Evolutionary conservation across 768 basidiomycete genomes (phyloP).

Genomic region (Chalciporus pseudorubinellus): DNA sequence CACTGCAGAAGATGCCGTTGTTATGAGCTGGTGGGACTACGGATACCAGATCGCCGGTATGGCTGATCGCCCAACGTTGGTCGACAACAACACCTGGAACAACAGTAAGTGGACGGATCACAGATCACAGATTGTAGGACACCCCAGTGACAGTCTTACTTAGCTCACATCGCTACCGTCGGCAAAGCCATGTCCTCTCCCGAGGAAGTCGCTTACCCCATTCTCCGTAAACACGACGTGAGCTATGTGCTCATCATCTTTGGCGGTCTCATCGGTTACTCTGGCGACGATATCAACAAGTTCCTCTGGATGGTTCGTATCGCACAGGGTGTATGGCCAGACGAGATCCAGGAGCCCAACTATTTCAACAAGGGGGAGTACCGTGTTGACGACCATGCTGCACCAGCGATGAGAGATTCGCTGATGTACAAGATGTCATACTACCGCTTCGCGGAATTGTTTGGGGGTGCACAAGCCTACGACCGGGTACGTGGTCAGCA

Average conservation of each 20-base stretch:
- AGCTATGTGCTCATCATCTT: constrained; percentile 98
- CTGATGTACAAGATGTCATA: constrained; percentile 99
- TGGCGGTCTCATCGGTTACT: constrained; percentile 94
- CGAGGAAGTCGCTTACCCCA: constrained; percentile 96
- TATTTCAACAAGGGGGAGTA: constrained; percentile 98
- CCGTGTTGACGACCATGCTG: constrained; percentile 82
- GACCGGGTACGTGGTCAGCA: constrained; percentile 87
- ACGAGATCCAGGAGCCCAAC: constrained; percentile 92
- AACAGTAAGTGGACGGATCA: constrained; percentile 68
- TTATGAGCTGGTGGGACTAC: constrained; percentile 99
- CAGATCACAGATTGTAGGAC: background rate
- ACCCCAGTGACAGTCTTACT: constrained; percentile 7
- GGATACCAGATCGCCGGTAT: constrained; percentile 99
- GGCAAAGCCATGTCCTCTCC: constrained; percentile 96
- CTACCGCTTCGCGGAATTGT: constrained; percentile 91
- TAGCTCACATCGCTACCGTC: constrained; percentile 97
- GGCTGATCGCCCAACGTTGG: constrained; percentile 93
- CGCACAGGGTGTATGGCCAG: constrained; percentile 95
- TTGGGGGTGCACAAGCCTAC: constrained; percentile 63
- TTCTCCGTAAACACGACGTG: constrained; percentile 95
- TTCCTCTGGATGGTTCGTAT: constrained; percentile 99
- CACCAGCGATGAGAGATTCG: constrained; percentile 87
- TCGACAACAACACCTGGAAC: constrained; percentile 99
- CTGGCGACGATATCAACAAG: constrained; percentile 99
- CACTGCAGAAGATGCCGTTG: constrained; percentile 86